These are phyloP conservation scores for Primulina huaijiensis DNA, from an alignment of 257 asterid genomes.

Conservation along the genomic window DNA sequence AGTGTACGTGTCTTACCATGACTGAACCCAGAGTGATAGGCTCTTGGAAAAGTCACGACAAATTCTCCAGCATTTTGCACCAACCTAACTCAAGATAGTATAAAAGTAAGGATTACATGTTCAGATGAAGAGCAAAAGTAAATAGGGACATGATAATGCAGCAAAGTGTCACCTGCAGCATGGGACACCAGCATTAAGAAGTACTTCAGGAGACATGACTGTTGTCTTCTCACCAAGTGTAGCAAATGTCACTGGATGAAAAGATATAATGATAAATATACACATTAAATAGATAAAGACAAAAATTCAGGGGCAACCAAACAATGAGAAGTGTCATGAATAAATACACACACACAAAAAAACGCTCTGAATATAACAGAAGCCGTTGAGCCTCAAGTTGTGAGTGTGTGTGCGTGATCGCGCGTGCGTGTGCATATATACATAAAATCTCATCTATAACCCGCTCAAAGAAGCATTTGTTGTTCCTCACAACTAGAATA, in stretches of 20 bases:
- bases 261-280: slow-evolving; percentile 25
- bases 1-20: slow-evolving; percentile 60
- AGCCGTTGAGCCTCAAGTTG: no score
- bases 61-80: slow-evolving; percentile 98
- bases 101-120: slow-evolving; percentile 18
- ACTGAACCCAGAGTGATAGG: slow-evolving; percentile 99
- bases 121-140: slow-evolving; percentile 19
- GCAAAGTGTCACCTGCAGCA: slow-evolving; percentile 89
- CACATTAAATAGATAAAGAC: slow-evolving; percentile 19
- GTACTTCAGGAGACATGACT: slow-evolving; percentile 99
- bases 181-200: slow-evolving; percentile 88
- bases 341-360: no score
- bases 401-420: no score
- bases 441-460: not conserved
- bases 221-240: slow-evolving; percentile 98
- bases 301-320: slow-evolving; percentile 11
- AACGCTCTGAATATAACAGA: no score
- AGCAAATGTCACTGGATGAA: slow-evolving; percentile 85
- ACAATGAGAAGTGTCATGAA: not conserved
- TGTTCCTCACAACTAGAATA: not conserved
- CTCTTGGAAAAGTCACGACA: slow-evolving; percentile 98
- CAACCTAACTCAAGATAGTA: slow-evolving; percentile 52
- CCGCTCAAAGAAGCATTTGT: slow-evolving; percentile 8
- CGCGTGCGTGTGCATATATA: not conserved
- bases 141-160: slow-evolving; percentile 22